Evolutionary conservation across 352 stramenopile species (phyloP).

Genomic region (Phytophthora ramorum): DNA sequence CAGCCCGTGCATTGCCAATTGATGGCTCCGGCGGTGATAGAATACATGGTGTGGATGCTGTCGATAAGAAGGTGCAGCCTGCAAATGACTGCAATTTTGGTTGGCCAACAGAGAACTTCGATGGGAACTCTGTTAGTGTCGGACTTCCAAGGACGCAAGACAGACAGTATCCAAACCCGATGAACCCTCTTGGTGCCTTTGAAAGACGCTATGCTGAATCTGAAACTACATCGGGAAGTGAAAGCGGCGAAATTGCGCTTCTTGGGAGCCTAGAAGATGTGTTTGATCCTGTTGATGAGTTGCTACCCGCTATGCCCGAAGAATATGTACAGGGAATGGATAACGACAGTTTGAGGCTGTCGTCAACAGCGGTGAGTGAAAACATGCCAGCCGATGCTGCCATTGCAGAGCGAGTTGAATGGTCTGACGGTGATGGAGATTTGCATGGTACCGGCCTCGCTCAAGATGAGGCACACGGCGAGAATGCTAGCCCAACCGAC

Average conservation of each 20-base stretch:
- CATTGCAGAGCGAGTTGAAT: neutral
- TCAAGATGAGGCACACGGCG: slow-evolving; percentile 6
- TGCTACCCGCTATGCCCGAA: slow-evolving; percentile 23
- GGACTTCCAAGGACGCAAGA: neutral
- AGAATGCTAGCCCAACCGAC: slow-evolving; percentile 13
- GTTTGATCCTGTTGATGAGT: slow-evolving; percentile 41
- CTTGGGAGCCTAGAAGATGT: slow-evolving; percentile 32
- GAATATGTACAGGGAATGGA: slow-evolving; percentile 1
- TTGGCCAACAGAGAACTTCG: neutral
- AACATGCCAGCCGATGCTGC: neutral
- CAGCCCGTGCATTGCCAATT: neutral
- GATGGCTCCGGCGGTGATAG: too few relatives aligned
- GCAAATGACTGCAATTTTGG: neutral
- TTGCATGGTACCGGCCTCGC: neutral
- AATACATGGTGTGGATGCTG: neutral
- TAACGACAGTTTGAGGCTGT: neutral
- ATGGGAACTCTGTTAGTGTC: neutral
- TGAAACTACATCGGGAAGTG: slow-evolving; percentile 21
- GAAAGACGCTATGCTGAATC: slow-evolving; percentile 18
- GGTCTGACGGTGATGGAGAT: neutral
- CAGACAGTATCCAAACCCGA: neutral
- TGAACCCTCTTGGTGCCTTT: neutral
- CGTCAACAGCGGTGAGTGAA: neutral
- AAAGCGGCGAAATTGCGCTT: slow-evolving; percentile 34
- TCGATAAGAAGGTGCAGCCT: neutral